Percentiles rank a stretch among this genome's conserved stretches.
phyloP scores from a whole-genome alignment of 305 asterid species.

The Solanum aculeatissimum region DNA sequence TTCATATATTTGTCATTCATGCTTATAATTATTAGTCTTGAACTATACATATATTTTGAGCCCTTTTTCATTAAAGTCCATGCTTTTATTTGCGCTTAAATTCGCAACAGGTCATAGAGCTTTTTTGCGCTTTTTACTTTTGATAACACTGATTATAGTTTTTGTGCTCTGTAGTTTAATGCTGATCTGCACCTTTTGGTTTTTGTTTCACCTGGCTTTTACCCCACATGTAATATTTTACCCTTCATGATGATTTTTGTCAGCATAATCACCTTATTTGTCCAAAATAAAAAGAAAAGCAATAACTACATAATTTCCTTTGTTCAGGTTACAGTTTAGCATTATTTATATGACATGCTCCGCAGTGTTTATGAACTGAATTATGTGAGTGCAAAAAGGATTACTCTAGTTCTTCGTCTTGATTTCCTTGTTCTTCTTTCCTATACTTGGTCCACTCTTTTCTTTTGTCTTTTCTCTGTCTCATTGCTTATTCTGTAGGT shows the following conservation, averaged over 20 bases:
- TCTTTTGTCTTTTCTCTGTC: not conserved
- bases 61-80: too few species aligned
- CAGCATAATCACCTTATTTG: not conserved
- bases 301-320: not conserved
- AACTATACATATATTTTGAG: too few species aligned
- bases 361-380: not conserved
- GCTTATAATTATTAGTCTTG: too few species aligned
- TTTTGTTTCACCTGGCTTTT: not conserved
- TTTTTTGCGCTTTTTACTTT: too few species aligned
- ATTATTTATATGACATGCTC: not conserved
- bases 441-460: not conserved
- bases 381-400: not conserved
- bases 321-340: not conserved
- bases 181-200: not conserved
- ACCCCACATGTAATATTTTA: not conserved
- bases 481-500: not conserved
- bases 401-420: not conserved
- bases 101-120: too few species aligned
- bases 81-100: too few species aligned
- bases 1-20: too few species aligned
- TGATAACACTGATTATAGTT: too few species aligned
- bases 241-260: not conserved
- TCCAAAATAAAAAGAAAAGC: not conserved
- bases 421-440: not conserved
- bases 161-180: not conserved